Conservation (phyloP, 1,284 basidiomycete species). For the Volvariella surrecta region DNA sequence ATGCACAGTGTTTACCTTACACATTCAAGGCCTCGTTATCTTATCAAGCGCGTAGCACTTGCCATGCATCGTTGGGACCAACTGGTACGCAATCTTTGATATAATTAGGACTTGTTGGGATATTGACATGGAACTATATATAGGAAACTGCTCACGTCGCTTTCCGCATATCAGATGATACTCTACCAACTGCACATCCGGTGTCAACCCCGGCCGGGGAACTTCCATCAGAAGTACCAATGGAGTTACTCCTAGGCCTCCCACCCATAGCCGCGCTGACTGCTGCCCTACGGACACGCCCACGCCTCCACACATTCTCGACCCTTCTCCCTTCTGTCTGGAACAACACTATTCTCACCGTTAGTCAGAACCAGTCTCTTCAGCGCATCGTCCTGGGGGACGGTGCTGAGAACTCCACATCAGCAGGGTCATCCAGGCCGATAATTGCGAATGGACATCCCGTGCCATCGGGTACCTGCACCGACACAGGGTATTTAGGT, state of each 20-base stretch:
- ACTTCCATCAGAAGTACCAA: conserved; percentile 4
- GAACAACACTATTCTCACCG: conserved; percentile 34
- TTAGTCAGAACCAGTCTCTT: conserved; percentile 32
- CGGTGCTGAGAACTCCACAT: conserved; percentile 10
- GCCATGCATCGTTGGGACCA: conserved; percentile 32
- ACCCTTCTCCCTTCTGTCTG: conserved; percentile 39
- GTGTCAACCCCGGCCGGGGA: conserved; percentile 12
- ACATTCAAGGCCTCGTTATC: conserved; percentile 30
- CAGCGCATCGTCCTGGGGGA: conserved; percentile 32
- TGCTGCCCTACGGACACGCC: conserved; percentile 24
- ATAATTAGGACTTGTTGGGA: conserved; percentile 2
- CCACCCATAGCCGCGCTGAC: conserved; percentile 23
- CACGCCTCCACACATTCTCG: conserved; percentile 30
- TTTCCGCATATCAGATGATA: conserved; percentile 37
- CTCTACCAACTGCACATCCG: conserved; percentile 7
- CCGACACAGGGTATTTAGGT: conserved; percentile 19
- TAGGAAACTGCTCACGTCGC: conserved; percentile 39
- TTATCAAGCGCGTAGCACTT: conserved; percentile 35
- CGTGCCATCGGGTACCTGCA: no score
- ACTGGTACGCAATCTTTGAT: conserved; percentile 28
- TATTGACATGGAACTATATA: background rate
- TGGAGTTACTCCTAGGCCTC: conserved; percentile 1
- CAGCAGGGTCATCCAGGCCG: conserved; percentile 4
- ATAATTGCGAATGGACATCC: conserved; percentile 8
- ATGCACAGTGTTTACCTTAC: conserved; percentile 40